Conservation (phyloP, 306 rosid genomes). For the Abrus precatorius region DNA sequence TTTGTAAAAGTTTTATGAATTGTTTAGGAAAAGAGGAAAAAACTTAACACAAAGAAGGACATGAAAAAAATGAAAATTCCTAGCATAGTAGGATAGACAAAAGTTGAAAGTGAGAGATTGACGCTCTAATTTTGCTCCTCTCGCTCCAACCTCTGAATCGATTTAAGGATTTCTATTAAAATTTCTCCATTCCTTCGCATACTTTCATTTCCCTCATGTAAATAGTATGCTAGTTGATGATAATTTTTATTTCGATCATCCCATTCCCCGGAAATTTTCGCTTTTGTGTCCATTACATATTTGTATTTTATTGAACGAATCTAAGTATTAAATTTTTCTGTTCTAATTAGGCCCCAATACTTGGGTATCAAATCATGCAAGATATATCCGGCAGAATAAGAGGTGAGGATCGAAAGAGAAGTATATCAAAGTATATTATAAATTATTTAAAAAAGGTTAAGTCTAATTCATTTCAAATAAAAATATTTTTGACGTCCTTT, state of each 20-base stretch:
- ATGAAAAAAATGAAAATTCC: too few relatives aligned
- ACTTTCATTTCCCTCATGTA: not conserved
- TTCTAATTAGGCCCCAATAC: not conserved
- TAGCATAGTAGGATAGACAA: too few relatives aligned
- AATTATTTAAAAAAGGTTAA: not conserved
- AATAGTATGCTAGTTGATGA: not conserved
- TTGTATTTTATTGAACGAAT: not conserved
- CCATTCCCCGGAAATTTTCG: not conserved
- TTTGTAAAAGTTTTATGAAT: too few relatives aligned
- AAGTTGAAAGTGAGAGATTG: too few relatives aligned
- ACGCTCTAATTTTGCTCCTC: too few relatives aligned
- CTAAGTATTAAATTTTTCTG: not conserved
- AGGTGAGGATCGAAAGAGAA: slow-evolving; percentile 12
- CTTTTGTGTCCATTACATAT: not conserved
- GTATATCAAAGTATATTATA: not conserved
- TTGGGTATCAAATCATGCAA: not conserved
- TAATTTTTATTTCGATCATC: not conserved
- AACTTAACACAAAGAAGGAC: too few relatives aligned
- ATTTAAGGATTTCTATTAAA: too few relatives aligned
- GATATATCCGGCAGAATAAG: not conserved
- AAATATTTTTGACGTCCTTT: too few relatives aligned
- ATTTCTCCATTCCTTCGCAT: too few relatives aligned
- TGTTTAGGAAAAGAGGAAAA: too few relatives aligned
- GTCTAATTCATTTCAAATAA: not conserved
- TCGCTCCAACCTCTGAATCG: too few relatives aligned